These are phyloP conservation scores for Rhodocollybia butyracea DNA, from an alignment of 768 basidiomycete genomes.

Conservation along the genomic window DNA sequence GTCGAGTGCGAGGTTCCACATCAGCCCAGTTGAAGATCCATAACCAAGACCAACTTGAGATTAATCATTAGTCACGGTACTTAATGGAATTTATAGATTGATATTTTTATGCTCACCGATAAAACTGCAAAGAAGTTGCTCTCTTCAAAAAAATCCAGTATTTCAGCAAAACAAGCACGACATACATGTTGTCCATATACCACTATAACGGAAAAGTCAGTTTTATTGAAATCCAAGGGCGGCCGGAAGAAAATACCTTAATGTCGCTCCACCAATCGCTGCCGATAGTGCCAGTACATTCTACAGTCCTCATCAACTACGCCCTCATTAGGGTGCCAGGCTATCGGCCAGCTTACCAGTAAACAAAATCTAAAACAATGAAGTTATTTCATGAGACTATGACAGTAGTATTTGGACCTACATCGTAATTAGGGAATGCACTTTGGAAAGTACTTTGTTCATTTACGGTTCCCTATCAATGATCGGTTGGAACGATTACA, in stretches of 20 bases:
- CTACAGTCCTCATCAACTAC: slow-evolving; percentile 18
- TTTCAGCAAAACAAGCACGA: neutral
- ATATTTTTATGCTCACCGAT: slow-evolving; percentile 16
- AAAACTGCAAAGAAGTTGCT: slow-evolving; percentile 12
- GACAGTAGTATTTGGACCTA: too few species aligned
- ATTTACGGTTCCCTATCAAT: slow-evolving; percentile 36
- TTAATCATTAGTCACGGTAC: too few species aligned
- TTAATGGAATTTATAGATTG: too few species aligned
- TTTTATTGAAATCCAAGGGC: neutral
- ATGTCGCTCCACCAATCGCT: slow-evolving; percentile 80
- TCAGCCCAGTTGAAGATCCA: slow-evolving; percentile 43
- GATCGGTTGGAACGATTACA: neutral
- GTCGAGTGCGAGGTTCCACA: slow-evolving; percentile 77
- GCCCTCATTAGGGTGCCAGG: neutral
- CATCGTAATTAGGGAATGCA: slow-evolving; percentile 56
- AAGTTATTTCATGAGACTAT: too few species aligned
- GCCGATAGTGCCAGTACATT: slow-evolving; percentile 64
- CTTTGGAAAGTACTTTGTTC: slow-evolving; percentile 56
- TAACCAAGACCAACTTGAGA: slow-evolving; percentile 22
- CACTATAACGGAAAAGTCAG: slow-evolving; percentile 36
- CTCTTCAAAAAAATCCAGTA: neutral
- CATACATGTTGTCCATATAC: slow-evolving; percentile 67
- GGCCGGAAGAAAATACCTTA: slow-evolving; percentile 42
- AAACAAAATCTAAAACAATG: slow-evolving; percentile 41
- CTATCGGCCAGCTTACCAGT: slow-evolving; percentile 28